A percentile compares a stretch with the other conserved stretches of the same genome.
Evolutionary conservation across 208 protist genomes (phyloP).

Genomic region (Trypanosoma conorhini): DNA sequence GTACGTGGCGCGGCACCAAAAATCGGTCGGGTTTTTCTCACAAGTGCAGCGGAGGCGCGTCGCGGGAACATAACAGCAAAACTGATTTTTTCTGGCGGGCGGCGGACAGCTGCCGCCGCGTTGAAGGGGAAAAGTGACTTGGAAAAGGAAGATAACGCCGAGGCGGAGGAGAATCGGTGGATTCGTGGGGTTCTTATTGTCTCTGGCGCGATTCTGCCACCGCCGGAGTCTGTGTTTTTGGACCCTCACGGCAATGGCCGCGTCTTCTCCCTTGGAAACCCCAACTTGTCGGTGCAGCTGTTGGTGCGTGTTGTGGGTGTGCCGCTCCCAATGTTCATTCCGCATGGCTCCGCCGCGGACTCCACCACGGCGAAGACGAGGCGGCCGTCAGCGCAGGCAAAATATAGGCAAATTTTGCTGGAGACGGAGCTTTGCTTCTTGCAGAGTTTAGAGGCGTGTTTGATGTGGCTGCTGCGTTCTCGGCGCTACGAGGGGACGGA

Average conservation of each 20-base stretch:
- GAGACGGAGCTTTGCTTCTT: slow-evolving; percentile 18
- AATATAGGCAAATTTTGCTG: slow-evolving; percentile 8
- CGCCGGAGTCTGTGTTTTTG: slow-evolving; percentile 16
- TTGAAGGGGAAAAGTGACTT: not conserved
- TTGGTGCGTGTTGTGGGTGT: slow-evolving; percentile 24
- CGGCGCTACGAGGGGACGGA: not conserved
- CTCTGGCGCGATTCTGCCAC: slow-evolving; percentile 12
- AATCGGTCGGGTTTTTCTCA: slow-evolving; percentile 29
- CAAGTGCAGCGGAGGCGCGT: slow-evolving; percentile 18
- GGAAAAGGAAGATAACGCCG: not conserved
- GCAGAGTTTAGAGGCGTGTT: slow-evolving; percentile 13
- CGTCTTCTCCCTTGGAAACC: not conserved
- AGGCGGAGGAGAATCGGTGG: slow-evolving; percentile 17
- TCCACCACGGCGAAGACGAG: not conserved
- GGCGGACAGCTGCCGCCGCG: not conserved
- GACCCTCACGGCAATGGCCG: slow-evolving; percentile 15
- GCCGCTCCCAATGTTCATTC: slow-evolving; percentile 18
- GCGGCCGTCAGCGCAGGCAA: not conserved
- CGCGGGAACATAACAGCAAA: slow-evolving; percentile 29
- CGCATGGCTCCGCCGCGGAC: not conserved
- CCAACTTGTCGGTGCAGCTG: not conserved
- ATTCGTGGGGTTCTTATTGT: slow-evolving; percentile 31
- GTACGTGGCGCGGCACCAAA: not conserved
- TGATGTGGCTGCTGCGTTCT: slow-evolving; percentile 15
- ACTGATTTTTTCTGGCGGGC: slow-evolving; percentile 22